Evolutionary conservation across 345 rosid species (phyloP).

Genomic region (Salix brachista): DNA sequence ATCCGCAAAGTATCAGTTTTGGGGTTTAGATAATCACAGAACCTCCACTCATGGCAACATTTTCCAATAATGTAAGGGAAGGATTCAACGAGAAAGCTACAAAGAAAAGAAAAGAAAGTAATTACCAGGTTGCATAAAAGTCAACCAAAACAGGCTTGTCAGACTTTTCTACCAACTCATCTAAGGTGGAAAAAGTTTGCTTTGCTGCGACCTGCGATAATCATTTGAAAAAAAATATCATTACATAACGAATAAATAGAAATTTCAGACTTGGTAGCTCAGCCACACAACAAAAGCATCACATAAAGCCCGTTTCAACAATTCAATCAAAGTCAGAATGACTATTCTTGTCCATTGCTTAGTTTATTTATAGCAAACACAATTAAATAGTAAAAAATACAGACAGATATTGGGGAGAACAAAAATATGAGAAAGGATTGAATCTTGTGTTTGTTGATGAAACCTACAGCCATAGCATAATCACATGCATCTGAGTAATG

Average conservation of each 20-base stretch:
- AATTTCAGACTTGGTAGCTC: background rate
- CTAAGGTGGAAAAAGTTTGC: conserved; percentile 64
- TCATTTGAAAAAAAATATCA: background rate
- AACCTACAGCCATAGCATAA: background rate
- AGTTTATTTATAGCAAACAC: background rate
- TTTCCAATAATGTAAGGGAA: background rate
- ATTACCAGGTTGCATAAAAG: conserved; percentile 86
- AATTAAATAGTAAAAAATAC: background rate
- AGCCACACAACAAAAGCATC: background rate
- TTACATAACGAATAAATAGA: background rate
- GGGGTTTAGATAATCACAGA: background rate
- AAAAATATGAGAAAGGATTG: background rate
- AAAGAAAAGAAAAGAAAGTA: background rate
- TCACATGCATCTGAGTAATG: background rate
- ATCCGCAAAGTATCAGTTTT: background rate
- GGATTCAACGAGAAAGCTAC: background rate
- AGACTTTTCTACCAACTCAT: conserved; percentile 61
- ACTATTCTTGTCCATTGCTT: background rate
- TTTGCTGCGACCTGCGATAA: conserved; percentile 53
- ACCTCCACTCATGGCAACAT: background rate
- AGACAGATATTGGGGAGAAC: background rate
- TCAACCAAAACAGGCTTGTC: conserved; percentile 81
- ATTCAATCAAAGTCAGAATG: background rate
- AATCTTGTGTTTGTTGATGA: background rate
- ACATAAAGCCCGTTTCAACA: background rate